phyloP scores from a whole-genome alignment of 805 yeast genomes.

The Monosporozyma siamensis region DNA sequence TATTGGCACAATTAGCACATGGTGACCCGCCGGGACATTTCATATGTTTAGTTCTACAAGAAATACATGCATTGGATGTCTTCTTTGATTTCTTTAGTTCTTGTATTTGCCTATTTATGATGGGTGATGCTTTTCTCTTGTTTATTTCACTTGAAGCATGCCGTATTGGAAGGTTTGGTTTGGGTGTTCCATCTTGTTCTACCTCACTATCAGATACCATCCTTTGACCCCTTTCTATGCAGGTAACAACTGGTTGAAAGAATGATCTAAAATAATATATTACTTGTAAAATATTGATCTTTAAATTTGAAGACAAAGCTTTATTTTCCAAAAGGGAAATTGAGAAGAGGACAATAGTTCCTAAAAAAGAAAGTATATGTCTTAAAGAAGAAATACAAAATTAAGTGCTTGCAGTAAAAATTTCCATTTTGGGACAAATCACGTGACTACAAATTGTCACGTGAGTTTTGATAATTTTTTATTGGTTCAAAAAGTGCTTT shows the following conservation, averaged over 20 bases:
- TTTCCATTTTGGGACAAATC: background rate
- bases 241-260: too few relatives aligned
- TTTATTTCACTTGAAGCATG: background rate
- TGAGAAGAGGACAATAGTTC: background rate
- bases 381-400: too few relatives aligned
- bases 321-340: too few relatives aligned
- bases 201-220: background rate
- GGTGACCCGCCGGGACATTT: slow-evolving; percentile 75
- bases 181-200: background rate
- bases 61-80: slow-evolving; percentile 38
- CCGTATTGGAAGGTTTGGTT: background rate
- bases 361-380: too few relatives aligned
- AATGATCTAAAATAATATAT: too few relatives aligned
- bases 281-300: too few relatives aligned
- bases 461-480: background rate
- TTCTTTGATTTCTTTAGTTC: slow-evolving; percentile 6
- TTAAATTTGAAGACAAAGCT: too few relatives aligned
- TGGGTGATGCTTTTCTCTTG: background rate
- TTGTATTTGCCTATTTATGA: background rate
- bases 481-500: background rate
- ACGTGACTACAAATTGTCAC: background rate
- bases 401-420: too few relatives aligned
- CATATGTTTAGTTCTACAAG: slow-evolving; percentile 64
- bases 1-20: slow-evolving; percentile 50
- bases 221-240: too few relatives aligned